Evolutionary conservation across 176 grass and related monocot species (phyloP).

Genomic region (Hyparrhenia diplandra): DNA sequence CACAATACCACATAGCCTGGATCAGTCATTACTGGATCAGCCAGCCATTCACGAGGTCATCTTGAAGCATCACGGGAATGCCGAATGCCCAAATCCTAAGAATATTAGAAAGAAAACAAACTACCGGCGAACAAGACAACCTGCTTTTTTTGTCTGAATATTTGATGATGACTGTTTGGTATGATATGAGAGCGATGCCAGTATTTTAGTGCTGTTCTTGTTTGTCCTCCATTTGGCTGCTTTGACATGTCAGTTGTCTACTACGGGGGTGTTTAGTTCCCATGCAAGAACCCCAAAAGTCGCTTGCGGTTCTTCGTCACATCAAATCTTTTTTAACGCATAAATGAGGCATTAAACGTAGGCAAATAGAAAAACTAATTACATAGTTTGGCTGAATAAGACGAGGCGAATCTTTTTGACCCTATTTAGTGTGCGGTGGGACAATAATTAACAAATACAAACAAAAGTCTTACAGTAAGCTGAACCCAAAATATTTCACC

Average conservation of each 20-base stretch:
- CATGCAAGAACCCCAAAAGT: too few relatives aligned
- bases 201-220: background rate
- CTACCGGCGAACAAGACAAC: slow-evolving; percentile 1
- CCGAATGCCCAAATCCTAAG: background rate
- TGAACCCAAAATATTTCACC: too few relatives aligned
- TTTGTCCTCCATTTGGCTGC: background rate
- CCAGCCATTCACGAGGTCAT: slow-evolving; percentile 17
- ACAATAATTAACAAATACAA: too few relatives aligned
- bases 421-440: too few relatives aligned
- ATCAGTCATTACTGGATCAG: slow-evolving; percentile 14
- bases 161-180: background rate
- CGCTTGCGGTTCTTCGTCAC: too few relatives aligned
- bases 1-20: background rate
- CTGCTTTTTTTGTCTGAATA: slow-evolving; percentile 8
- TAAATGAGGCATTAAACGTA: too few relatives aligned
- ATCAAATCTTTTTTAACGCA: too few relatives aligned
- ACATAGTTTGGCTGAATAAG: too few relatives aligned
- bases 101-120: slow-evolving; percentile 11
- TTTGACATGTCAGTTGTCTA: slow-evolving; percentile 5
- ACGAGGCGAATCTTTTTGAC: too few relatives aligned
- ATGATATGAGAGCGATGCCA: background rate
- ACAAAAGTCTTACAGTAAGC: too few relatives aligned
- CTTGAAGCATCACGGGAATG: slow-evolving; percentile 24
- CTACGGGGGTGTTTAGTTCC: too few relatives aligned
- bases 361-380: too few relatives aligned